A percentile compares a stretch with the other conserved stretches of the same genome.
phyloP scores from a whole-genome alignment of 345 rosid species.

The Rhodomyrtus tomentosa region DNA sequence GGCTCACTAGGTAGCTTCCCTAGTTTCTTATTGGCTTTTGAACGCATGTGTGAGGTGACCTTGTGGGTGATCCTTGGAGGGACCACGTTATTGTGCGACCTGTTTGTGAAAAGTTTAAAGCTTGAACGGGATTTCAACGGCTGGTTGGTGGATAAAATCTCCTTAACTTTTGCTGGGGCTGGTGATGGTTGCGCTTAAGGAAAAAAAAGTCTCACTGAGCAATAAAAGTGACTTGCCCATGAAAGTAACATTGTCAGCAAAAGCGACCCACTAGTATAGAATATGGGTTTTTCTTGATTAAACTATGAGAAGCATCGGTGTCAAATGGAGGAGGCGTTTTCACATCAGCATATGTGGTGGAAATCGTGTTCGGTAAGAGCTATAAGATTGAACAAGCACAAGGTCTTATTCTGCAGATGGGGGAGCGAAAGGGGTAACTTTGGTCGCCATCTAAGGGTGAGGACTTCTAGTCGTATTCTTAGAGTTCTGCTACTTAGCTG shows the following conservation, averaged over 20 bases:
- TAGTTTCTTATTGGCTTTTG: background rate
- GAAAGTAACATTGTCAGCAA: slow-evolving; percentile 14
- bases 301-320: background rate
- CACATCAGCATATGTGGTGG: slow-evolving; percentile 7
- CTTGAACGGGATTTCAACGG: slow-evolving; percentile 13
- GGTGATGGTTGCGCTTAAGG: background rate
- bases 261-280: slow-evolving; percentile 9
- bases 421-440: slow-evolving; percentile 6
- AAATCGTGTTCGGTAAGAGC: background rate
- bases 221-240: slow-evolving; percentile 3
- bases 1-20: background rate
- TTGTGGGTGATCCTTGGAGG: background rate
- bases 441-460: background rate
- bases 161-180: background rate
- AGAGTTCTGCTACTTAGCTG: background rate
- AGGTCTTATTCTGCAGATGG: slow-evolving; percentile 19
- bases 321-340: slow-evolving; percentile 3
- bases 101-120: background rate
- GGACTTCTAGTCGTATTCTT: background rate
- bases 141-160: slow-evolving; percentile 11
- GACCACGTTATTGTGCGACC: background rate
- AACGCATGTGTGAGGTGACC: background rate
- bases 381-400: slow-evolving; percentile 1
- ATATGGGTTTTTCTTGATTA: background rate
- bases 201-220: slow-evolving; percentile 22